These are phyloP conservation scores for Jimgerdemannia flammicorona DNA, from an alignment of 192 early-diverging fungal species.

Conservation along the genomic window DNA sequence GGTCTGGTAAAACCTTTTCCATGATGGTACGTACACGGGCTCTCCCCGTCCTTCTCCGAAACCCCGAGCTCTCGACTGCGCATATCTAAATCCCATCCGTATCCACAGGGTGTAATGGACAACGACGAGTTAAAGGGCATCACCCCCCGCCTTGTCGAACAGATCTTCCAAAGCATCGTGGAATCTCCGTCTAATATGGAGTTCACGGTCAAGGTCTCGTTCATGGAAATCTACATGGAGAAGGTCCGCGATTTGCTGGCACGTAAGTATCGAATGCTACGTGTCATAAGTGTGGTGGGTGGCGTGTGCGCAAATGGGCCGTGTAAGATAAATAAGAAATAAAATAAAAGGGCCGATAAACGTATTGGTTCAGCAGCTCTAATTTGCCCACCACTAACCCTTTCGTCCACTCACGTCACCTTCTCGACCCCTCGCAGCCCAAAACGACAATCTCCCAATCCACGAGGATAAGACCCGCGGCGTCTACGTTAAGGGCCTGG, in stretches of 20 bases:
- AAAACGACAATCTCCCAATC: constrained; percentile 89
- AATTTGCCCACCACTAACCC: too few species aligned
- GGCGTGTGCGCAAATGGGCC: background rate
- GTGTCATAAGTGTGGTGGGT: background rate
- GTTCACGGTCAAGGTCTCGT: constrained; percentile 98
- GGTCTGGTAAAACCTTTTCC: constrained; percentile 95
- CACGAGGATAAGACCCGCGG: constrained; percentile 97
- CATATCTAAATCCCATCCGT: background rate
- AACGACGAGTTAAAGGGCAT: constrained; percentile 88
- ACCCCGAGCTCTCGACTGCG: too few species aligned
- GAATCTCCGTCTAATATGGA: constrained; percentile 89
- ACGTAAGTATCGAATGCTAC: constrained; percentile 42
- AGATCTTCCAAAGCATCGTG: constrained; percentile 90
- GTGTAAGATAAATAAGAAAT: background rate
- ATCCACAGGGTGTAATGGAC: constrained; percentile 83
- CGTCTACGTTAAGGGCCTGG: constrained; percentile 97
- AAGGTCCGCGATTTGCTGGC: constrained; percentile 95
- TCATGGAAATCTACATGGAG: constrained; percentile 99
- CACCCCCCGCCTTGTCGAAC: constrained; percentile 95
- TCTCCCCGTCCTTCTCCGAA: too few species aligned
- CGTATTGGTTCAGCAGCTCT: too few species aligned
- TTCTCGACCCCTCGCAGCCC: constrained; percentile 44
- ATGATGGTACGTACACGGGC: constrained; percentile 66
- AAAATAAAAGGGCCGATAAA: too few species aligned
- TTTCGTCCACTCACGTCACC: too few species aligned